Conservation (phyloP, 306 rosid species). For the Arachis hypogaea region DNA sequence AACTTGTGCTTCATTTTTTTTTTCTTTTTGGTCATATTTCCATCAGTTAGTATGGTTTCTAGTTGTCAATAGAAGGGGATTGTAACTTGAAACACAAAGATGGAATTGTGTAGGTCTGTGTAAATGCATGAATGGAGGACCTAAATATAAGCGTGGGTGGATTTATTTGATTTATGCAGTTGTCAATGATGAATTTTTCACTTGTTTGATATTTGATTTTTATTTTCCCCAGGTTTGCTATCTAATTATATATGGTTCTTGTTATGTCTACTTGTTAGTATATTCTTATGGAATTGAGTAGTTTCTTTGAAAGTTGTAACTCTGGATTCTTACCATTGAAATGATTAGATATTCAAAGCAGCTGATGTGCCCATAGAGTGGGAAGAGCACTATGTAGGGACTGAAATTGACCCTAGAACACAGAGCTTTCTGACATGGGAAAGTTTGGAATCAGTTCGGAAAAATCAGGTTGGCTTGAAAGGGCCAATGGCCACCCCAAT, state of each 20-base stretch:
- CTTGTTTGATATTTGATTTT: too few species aligned
- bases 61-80: too few species aligned
- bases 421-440: conserved; percentile 83
- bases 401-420: conserved; percentile 64
- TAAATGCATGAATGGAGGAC: too few species aligned
- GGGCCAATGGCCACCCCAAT: conserved; percentile 60
- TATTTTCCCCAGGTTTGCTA: too few species aligned
- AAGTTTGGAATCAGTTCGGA: conserved; percentile 69
- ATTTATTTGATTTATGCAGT: too few species aligned
- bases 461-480: conserved; percentile 48
- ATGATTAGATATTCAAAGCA: conserved; percentile 50
- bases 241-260: background rate
- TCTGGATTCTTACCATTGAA: background rate
- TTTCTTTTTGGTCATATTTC: too few species aligned
- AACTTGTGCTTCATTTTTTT: too few species aligned
- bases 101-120: too few species aligned
- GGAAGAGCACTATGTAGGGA: conserved; percentile 76
- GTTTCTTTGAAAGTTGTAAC: background rate
- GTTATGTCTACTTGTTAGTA: background rate
- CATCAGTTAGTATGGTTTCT: too few species aligned
- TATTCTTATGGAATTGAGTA: background rate
- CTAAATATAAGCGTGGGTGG: too few species aligned
- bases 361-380: conserved; percentile 74
- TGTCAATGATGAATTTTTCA: too few species aligned
- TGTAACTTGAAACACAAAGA: too few species aligned